Evolutionary conservation across 2,329 filamentous ascomycete species (phyloP).

Genomic region (Leptographium procerum): DNA sequence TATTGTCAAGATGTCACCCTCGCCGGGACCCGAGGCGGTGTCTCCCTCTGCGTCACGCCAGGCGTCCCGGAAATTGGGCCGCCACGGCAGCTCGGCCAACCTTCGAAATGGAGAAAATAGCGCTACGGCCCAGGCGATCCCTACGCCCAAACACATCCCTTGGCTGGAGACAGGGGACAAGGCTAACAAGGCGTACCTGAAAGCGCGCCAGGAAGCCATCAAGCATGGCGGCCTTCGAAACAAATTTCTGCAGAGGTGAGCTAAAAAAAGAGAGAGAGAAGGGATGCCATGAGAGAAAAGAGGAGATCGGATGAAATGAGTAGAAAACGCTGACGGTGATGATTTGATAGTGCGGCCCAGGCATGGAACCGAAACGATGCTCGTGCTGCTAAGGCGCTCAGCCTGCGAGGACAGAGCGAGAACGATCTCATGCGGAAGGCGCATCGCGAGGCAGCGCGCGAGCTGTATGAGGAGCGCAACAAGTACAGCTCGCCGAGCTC

Average conservation of each 20-base stretch:
- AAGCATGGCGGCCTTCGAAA: conserved; percentile 94
- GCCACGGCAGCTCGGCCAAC: conserved; percentile 54
- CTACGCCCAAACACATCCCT: conserved; percentile 80
- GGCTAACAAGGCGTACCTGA: conserved; percentile 89
- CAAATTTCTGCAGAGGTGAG: conserved; percentile 86
- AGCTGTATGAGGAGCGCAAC: conserved; percentile 90
- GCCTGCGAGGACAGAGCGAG: conserved; percentile 87
- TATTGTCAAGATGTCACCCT: conserved; percentile 89
- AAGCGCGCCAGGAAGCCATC: conserved; percentile 89
- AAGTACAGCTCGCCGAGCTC: conserved; percentile 42
- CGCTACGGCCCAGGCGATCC: conserved; percentile 69
- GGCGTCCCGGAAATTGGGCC: conserved; percentile 45
- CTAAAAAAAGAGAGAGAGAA: not conserved
- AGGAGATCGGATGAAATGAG: too few species aligned
- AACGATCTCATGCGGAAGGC: conserved; percentile 96
- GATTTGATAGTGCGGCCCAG: conserved; percentile 66
- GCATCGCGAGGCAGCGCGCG: conserved; percentile 82
- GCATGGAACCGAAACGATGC: conserved; percentile 98
- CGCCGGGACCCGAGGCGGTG: conserved; percentile 50
- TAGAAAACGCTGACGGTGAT: not conserved
- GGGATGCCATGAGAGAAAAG: not conserved
- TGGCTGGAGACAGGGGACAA: conserved; percentile 91
- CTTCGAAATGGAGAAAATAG: conserved; percentile 65
- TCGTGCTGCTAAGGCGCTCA: conserved; percentile 87
- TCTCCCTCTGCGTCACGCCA: conserved; percentile 35